Evolutionary conservation across 208 protist genomes (phyloP).

Genomic region (Balamuthia mandrillaris): DNA sequence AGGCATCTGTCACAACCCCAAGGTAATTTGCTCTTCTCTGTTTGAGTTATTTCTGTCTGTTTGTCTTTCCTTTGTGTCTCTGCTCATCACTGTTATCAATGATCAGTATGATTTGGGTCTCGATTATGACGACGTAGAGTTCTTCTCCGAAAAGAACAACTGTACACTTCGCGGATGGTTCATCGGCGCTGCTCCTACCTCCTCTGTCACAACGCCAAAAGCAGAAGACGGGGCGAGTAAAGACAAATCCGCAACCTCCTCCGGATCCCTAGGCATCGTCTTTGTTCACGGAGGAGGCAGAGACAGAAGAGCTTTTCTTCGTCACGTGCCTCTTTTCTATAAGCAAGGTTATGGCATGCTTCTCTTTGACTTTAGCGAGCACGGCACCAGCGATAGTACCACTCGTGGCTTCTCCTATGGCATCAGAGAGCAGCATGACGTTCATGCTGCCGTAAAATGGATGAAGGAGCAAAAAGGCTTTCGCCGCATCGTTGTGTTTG

Average conservation of each 20-base stretch:
- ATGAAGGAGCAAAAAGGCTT: conserved; percentile 75
- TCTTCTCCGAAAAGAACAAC: conserved; percentile 71
- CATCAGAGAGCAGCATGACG: conserved; percentile 83
- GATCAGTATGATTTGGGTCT: conserved; percentile 72
- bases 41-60: not conserved
- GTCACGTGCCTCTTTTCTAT: conserved; percentile 81
- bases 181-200: conserved; percentile 75
- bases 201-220: no score
- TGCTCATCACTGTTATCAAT: not conserved
- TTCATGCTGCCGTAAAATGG: conserved; percentile 75
- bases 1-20: conserved; percentile 78
- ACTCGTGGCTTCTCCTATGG: conserved; percentile 82
- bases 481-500: conserved; percentile 77
- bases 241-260: no score
- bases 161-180: conserved; percentile 81
- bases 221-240: no score
- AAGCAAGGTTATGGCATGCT: conserved; percentile 78
- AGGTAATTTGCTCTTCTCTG: not conserved
- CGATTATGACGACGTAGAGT: conserved; percentile 78
- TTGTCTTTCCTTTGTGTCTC: not conserved
- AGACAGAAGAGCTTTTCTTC: conserved; percentile 82
- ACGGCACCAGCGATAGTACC: conserved; percentile 76
- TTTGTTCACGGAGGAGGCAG: conserved; percentile 84
- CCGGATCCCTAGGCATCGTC: conserved; percentile 84
- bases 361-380: conserved; percentile 85